These are phyloP conservation scores for Adansonia digitata DNA, from an alignment of 345 rosid genomes.

Conservation along the genomic window DNA sequence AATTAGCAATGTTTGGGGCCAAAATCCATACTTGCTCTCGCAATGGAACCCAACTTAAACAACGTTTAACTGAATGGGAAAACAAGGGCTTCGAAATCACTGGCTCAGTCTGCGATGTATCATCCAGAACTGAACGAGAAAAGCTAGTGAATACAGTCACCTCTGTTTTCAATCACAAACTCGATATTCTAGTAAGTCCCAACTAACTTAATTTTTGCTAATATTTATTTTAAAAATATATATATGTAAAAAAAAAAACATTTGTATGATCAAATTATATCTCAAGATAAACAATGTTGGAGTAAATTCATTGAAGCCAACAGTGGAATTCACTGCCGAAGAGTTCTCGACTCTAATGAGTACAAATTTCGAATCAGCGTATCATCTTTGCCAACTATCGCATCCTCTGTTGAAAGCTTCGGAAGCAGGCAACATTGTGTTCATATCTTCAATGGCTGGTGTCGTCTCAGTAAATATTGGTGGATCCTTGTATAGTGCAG, in stretches of 20 bases:
- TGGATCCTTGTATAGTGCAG: background rate
- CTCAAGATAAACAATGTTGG: background rate
- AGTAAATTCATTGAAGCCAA: background rate
- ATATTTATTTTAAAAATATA: no score
- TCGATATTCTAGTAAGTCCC: conserved; percentile 40
- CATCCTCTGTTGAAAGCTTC: conserved; percentile 32
- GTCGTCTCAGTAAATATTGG: background rate
- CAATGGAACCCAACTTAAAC: background rate
- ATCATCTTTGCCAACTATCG: conserved; percentile 47
- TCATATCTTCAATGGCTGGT: background rate
- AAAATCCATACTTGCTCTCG: conserved; percentile 4
- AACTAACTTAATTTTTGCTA: background rate
- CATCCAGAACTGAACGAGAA: conserved; percentile 34
- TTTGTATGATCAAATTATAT: background rate
- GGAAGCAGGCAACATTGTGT: conserved; percentile 28
- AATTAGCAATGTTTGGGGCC: background rate
- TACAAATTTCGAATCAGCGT: conserved; percentile 41
- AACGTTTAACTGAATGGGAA: background rate
- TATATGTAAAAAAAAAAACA: background rate
- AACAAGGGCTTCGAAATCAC: background rate
- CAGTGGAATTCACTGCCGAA: conserved; percentile 24
- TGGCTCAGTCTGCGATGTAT: conserved; percentile 47
- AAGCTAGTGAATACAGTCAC: conserved; percentile 39
- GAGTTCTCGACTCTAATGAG: conserved; percentile 31
- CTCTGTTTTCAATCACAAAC: conserved; percentile 22